phyloP scores from a whole-genome alignment of 1,139 yeast species.

The Geotrichum aggregatum region DNA sequence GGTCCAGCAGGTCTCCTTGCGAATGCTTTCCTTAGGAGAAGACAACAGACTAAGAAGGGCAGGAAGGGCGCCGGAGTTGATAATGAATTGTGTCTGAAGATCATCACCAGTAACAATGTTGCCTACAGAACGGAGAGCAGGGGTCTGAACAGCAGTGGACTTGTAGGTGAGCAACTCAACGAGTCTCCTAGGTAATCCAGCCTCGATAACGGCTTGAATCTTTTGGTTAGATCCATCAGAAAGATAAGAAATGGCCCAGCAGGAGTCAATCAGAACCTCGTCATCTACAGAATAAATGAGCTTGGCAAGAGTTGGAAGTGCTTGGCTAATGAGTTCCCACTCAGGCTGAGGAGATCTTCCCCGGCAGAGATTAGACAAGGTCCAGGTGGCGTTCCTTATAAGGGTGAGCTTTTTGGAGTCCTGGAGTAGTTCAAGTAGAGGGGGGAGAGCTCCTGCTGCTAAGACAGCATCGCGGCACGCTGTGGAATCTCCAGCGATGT shows the following conservation, averaged over 20 bases:
- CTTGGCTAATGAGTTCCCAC: conserved; percentile 80
- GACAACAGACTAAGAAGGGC: conserved; percentile 76
- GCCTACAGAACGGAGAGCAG: conserved; percentile 97
- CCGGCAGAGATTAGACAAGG: conserved; percentile 89
- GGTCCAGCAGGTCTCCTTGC: conserved; percentile 99
- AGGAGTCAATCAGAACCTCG: conserved; percentile 92
- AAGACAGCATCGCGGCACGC: conserved; percentile 84
- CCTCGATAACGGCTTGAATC: conserved; percentile 94
- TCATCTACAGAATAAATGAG: conserved; percentile 85
- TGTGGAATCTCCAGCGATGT: conserved; percentile 96
- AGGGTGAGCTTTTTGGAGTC: conserved; percentile 73
- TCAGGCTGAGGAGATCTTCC: conserved; percentile 96
- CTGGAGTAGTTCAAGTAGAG: conserved; percentile 73
- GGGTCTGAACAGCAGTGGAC: conserved; percentile 89
- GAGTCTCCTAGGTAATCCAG: conserved; percentile 88
- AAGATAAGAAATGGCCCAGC: conserved; percentile 96
- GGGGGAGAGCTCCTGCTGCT: conserved; percentile 80
- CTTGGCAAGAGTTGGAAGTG: conserved; percentile 88
- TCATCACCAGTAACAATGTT: conserved; percentile 97
- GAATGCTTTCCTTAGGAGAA: conserved; percentile 85
- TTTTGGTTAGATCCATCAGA: conserved; percentile 91
- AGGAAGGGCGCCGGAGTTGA: conserved; percentile 88
- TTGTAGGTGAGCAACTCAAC: conserved; percentile 85
- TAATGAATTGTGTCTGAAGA: conserved; percentile 88
- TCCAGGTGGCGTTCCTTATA: conserved; percentile 96